Evolutionary conservation across 2,329 filamentous ascomycete genomes (phyloP).

Genomic region (Phyllosticta paracitricarpa): DNA sequence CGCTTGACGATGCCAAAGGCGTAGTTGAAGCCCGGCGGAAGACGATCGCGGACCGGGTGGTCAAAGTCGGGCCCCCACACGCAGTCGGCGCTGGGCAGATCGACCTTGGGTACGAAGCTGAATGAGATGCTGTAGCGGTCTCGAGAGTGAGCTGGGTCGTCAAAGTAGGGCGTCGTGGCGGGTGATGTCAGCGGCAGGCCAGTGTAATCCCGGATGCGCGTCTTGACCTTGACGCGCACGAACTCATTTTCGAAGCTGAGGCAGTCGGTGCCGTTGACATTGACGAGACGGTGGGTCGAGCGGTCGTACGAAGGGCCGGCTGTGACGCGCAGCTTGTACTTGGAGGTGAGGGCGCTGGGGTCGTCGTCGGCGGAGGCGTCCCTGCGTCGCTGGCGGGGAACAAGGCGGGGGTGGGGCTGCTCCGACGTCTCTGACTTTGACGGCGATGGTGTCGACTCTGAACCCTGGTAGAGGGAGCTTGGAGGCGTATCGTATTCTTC

Average conservation of each 20-base stretch:
- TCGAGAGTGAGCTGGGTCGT: slow-evolving; percentile 21
- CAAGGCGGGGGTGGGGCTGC: neutral
- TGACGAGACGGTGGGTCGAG: slow-evolving; percentile 21
- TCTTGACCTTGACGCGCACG: slow-evolving; percentile 22
- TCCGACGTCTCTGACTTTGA: neutral
- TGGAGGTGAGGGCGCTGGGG: slow-evolving; percentile 11
- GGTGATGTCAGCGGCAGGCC: slow-evolving; percentile 23
- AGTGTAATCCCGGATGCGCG: slow-evolving; percentile 23
- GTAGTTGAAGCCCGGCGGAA: slow-evolving; percentile 27
- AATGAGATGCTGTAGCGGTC: slow-evolving; percentile 28
- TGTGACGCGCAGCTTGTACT: slow-evolving; percentile 29
- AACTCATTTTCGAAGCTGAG: slow-evolving; percentile 20
- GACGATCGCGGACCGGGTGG: slow-evolving; percentile 25
- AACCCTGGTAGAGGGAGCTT: slow-evolving; percentile 1
- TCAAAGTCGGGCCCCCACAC: slow-evolving; percentile 29
- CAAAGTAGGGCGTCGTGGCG: slow-evolving; percentile 21
- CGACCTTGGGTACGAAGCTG: slow-evolving; percentile 26
- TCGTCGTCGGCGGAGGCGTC: neutral
- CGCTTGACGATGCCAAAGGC: slow-evolving; percentile 28
- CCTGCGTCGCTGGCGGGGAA: neutral
- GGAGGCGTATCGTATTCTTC: neutral
- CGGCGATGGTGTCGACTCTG: neutral
- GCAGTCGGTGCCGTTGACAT: slow-evolving; percentile 21
- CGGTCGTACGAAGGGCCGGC: slow-evolving; percentile 25
- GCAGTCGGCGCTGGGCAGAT: slow-evolving; percentile 21